A percentile compares a stretch with the other conserved stretches of the same genome.
These are phyloP conservation scores for Dillenia suffruticosa DNA, from an alignment of 164 flowering plant genomes.

Conservation along the genomic window DNA sequence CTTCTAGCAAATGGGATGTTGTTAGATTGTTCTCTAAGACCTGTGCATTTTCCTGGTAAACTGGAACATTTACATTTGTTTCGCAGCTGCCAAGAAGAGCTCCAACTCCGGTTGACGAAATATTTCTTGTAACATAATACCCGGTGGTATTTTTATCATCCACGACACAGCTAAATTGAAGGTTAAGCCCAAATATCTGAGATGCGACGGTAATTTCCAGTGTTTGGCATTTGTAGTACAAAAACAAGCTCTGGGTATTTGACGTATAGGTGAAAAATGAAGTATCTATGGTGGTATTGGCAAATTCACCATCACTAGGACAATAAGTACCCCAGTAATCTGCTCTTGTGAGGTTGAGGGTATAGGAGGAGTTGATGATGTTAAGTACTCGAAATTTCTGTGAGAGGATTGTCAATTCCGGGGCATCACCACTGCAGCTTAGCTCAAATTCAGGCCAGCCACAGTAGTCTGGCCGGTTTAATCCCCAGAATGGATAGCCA, in stretches of 20 bases:
- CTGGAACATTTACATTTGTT: slow-evolving; percentile 4
- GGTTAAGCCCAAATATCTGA: too few species aligned
- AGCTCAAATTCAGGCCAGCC: slow-evolving; percentile 35
- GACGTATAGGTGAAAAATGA: slow-evolving; percentile 4
- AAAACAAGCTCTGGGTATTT: slow-evolving; percentile 7
- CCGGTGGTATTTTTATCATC: too few species aligned
- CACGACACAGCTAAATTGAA: too few species aligned
- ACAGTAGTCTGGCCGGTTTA: slow-evolving; percentile 25
- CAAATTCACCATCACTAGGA: neutral
- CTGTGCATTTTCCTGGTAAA: slow-evolving; percentile 3
- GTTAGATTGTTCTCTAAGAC: too few species aligned
- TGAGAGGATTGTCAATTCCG: slow-evolving; percentile 11
- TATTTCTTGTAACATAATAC: too few species aligned
- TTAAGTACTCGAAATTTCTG: slow-evolving; percentile 17
- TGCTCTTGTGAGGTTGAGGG: slow-evolving; percentile 22
- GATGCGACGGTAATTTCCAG: too few species aligned
- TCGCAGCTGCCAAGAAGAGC: too few species aligned
- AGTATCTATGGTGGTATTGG: slow-evolving; percentile 13
- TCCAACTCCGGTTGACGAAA: too few species aligned
- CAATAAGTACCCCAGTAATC: slow-evolving; percentile 23
- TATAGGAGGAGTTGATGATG: neutral
- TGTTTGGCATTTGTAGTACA: slow-evolving; percentile 10
- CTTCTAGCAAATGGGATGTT: slow-evolving; percentile 1
- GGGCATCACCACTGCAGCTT: too few species aligned
- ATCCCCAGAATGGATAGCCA: slow-evolving; percentile 46